phyloP scores from a whole-genome alignment of 768 basidiomycete genomes.

The Candolleomyces efflorescens region DNA sequence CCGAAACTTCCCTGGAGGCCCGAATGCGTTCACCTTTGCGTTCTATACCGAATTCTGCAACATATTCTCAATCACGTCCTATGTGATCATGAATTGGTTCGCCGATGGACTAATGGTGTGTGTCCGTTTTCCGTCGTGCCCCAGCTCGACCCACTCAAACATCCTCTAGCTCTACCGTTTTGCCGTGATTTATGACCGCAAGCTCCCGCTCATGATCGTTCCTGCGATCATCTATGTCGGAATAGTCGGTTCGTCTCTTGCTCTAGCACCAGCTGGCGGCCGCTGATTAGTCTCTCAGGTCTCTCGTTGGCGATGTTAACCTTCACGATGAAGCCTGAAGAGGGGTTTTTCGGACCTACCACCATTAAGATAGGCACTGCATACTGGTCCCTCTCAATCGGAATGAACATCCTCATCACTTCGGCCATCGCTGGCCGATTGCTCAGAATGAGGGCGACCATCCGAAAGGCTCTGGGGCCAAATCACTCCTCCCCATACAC shows the following conservation, averaged over 20 bases:
- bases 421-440: slow-evolving; percentile 30
- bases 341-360: slow-evolving; percentile 12
- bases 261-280: background rate
- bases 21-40: slow-evolving; percentile 7
- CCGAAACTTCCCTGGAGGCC: slow-evolving; percentile 16
- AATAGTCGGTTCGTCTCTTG: no score
- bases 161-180: slow-evolving; percentile 11
- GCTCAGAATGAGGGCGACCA: slow-evolving; percentile 21
- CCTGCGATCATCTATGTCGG: background rate
- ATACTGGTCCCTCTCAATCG: slow-evolving; percentile 33
- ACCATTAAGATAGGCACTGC: slow-evolving; percentile 28
- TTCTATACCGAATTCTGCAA: slow-evolving; percentile 9
- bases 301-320: slow-evolving; percentile 10
- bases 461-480: slow-evolving; percentile 17
- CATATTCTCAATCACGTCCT: slow-evolving; percentile 10
- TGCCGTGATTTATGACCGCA: slow-evolving; percentile 8
- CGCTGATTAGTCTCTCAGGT: slow-evolving; percentile 2
- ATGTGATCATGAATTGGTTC: slow-evolving; percentile 17
- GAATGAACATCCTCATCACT: slow-evolving; percentile 35
- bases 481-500: slow-evolving; percentile 26
- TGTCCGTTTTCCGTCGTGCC: background rate
- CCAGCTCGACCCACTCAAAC: no score
- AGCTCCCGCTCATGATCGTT: background rate
- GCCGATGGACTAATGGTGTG: slow-evolving; percentile 16
- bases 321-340: slow-evolving; percentile 5